Evolutionary conservation across 768 basidiomycete genomes (phyloP).

Genomic region (Lepiota brunneoincarnata): DNA sequence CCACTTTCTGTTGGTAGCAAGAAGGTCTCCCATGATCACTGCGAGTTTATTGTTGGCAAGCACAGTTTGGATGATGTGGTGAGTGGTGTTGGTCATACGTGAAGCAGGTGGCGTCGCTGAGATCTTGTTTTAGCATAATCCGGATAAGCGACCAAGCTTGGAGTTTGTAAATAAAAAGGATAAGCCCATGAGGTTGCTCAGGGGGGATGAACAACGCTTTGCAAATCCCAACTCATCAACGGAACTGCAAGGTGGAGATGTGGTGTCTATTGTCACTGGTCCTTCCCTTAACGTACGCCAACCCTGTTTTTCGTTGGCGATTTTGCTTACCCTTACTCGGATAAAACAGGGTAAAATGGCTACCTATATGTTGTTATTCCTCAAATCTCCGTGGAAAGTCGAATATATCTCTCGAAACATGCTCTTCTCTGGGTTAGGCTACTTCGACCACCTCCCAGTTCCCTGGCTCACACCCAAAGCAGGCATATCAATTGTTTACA

Average conservation of each 20-base stretch:
- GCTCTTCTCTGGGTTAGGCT: conserved; percentile 50
- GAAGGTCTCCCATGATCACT: conserved; percentile 64
- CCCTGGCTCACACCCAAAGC: not conserved
- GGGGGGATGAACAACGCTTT: conserved; percentile 30
- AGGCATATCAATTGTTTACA: conserved; percentile 59
- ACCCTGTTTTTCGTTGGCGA: not conserved
- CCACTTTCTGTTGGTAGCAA: conserved; percentile 53
- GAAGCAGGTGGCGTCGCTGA: not conserved
- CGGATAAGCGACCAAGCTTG: conserved; percentile 45
- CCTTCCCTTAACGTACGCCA: conserved; percentile 45
- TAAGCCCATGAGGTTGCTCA: conserved; percentile 41
- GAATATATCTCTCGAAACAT: conserved; percentile 36
- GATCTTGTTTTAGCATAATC: conserved; percentile 40
- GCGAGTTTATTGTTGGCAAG: conserved; percentile 51
- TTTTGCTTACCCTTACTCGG: not conserved
- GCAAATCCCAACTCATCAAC: conserved; percentile 35
- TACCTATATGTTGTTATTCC: conserved; percentile 46
- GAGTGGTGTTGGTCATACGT: conserved; percentile 24
- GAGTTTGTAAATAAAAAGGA: conserved; percentile 45
- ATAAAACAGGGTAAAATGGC: conserved; percentile 47
- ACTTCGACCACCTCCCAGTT: not conserved
- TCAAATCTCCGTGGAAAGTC: conserved; percentile 33
- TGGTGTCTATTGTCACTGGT: conserved; percentile 41
- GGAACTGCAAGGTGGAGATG: conserved; percentile 56
- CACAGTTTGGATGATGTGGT: conserved; percentile 56